Evolutionary conservation across 805 yeast species (phyloP).

Genomic region (Tetrapisispora pingtungensis): DNA sequence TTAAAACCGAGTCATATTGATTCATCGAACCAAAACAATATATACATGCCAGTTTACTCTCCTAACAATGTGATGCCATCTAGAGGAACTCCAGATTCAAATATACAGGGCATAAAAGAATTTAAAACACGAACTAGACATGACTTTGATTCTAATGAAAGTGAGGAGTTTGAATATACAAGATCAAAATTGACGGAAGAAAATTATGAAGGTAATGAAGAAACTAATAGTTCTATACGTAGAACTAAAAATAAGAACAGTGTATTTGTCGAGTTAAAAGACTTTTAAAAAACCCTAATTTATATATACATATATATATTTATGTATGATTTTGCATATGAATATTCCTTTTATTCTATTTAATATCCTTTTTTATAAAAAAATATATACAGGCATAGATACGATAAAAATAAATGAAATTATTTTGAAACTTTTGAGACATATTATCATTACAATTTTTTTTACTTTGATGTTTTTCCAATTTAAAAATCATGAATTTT

Average conservation of each 20-base stretch:
- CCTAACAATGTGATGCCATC: too few species aligned
- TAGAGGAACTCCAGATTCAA: not conserved
- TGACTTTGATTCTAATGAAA: not conserved
- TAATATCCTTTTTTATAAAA: not conserved
- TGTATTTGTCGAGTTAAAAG: slow-evolving; percentile 7
- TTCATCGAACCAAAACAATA: too few species aligned
- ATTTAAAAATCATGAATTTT: not conserved
- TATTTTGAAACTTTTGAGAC: too few species aligned
- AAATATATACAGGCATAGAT: not conserved
- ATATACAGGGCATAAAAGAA: not conserved
- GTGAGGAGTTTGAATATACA: not conserved
- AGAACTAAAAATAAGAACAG: not conserved
- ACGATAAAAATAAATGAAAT: too few species aligned
- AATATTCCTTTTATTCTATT: not conserved
- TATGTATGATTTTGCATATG: not conserved
- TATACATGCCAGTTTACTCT: too few species aligned
- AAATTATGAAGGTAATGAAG: not conserved
- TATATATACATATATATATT: too few species aligned
- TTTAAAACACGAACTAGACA: not conserved
- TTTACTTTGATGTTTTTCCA: not conserved
- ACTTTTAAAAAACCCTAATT: too few species aligned
- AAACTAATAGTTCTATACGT: not conserved
- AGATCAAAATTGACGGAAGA: not conserved
- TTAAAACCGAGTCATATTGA: not conserved
- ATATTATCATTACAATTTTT: not conserved